These are phyloP conservation scores for Fusarium keratoplasticum DNA, from an alignment of 2,329 filamentous ascomycete genomes.

Conservation along the genomic window DNA sequence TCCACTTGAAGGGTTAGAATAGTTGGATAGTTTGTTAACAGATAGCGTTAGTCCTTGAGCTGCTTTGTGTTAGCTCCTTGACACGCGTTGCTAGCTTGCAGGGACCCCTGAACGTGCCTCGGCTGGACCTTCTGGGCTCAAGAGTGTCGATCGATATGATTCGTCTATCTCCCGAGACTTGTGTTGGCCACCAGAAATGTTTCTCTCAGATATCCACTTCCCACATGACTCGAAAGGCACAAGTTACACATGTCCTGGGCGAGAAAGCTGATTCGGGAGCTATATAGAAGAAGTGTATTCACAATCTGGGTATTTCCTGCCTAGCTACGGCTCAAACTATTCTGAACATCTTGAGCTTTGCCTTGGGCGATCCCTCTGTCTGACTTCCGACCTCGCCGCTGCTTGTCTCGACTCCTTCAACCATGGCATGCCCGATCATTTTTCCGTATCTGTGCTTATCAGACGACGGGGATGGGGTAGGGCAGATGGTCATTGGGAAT, in stretches of 20 bases:
- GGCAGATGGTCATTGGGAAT: background rate
- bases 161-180: background rate
- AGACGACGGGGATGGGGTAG: background rate
- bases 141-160: background rate
- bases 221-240: background rate
- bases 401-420: background rate
- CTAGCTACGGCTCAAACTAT: background rate
- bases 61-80: background rate
- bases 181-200: background rate
- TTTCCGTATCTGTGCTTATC: background rate
- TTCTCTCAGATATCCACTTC: background rate
- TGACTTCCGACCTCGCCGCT: background rate
- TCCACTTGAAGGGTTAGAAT: constrained; percentile 11
- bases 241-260: background rate
- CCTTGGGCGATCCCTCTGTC: background rate
- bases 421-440: background rate
- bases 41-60: background rate
- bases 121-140: constrained; percentile 30
- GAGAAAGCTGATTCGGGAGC: background rate
- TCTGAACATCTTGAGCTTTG: background rate
- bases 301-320: background rate
- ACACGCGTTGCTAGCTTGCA: background rate
- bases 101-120: constrained; percentile 1
- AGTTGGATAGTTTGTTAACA: constrained; percentile 15
- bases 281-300: background rate